Conservation (phyloP, 2,329 filamentous ascomycete genomes). For the Cercospora janseana region DNA sequence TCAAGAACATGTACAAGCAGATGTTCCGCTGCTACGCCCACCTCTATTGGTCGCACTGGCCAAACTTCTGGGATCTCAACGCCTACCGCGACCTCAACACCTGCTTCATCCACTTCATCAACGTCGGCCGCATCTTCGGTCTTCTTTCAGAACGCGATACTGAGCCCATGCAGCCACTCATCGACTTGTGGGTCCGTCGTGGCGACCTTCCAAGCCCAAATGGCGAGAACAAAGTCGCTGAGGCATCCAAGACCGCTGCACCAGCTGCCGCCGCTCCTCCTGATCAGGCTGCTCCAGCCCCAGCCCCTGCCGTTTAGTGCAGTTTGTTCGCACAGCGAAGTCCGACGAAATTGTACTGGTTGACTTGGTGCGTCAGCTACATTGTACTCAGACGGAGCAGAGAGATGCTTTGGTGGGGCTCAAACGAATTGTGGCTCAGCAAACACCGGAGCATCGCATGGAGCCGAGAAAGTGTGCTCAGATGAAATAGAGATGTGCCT, state of each 20-base stretch:
- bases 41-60: constrained; percentile 54
- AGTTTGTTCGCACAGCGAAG: too few species aligned
- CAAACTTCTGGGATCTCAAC: constrained; percentile 51
- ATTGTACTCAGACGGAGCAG: too few species aligned
- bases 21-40: constrained; percentile 57
- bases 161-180: constrained; percentile 92
- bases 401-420: too few species aligned
- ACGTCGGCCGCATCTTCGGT: constrained; percentile 70
- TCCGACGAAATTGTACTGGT: too few species aligned
- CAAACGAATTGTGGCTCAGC: too few species aligned
- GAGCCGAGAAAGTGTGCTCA: too few species aligned
- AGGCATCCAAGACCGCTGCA: constrained; percentile 15
- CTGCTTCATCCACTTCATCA: constrained; percentile 55
- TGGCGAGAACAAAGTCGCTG: constrained; percentile 12
- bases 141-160: constrained; percentile 84
- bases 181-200: constrained; percentile 87
- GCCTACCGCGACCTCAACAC: constrained; percentile 53
- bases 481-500: too few species aligned
- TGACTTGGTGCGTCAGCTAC: too few species aligned
- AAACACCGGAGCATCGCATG: too few species aligned
- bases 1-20: constrained; percentile 64
- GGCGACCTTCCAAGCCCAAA: constrained; percentile 68
- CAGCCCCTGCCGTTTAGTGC: constrained; percentile 13
- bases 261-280: constrained; percentile 6
- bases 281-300: constrained; percentile 7